A percentile compares a stretch with the other conserved stretches of the same genome.
phyloP scores from a whole-genome alignment of 352 stramenopile species.

The Phytophthora foliorum region DNA sequence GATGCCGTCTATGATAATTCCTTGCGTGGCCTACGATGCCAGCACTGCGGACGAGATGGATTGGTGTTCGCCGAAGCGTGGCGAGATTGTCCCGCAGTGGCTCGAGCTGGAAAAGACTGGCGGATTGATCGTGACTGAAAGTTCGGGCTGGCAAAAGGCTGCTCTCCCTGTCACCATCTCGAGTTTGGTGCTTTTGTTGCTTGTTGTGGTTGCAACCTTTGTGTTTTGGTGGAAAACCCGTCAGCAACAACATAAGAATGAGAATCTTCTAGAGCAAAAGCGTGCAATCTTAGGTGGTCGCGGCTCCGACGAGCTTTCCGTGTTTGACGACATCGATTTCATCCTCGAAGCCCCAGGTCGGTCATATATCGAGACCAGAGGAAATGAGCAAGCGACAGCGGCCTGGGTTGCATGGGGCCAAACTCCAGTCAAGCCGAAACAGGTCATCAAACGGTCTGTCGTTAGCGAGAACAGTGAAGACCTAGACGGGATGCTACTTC shows the following conservation, averaged over 20 bases:
- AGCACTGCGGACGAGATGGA: slow-evolving; percentile 12
- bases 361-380: slow-evolving; percentile 24
- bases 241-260: slow-evolving; percentile 18
- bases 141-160: slow-evolving; percentile 31
- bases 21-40: slow-evolving; percentile 42
- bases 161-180: slow-evolving; percentile 26
- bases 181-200: slow-evolving; percentile 24
- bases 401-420: slow-evolving; percentile 27
- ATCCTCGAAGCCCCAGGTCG: slow-evolving; percentile 26
- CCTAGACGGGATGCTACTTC: slow-evolving; percentile 16
- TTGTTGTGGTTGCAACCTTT: slow-evolving; percentile 15
- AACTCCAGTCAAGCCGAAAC: slow-evolving; percentile 14
- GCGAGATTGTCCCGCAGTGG: slow-evolving; percentile 51
- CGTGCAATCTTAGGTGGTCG: slow-evolving; percentile 29
- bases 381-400: not conserved
- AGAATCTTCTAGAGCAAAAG: slow-evolving; percentile 24
- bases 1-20: slow-evolving; percentile 54
- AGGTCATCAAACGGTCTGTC: not conserved
- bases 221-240: slow-evolving; percentile 25
- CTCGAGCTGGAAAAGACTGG: slow-evolving; percentile 38
- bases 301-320: slow-evolving; percentile 31
- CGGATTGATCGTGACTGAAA: slow-evolving; percentile 2
- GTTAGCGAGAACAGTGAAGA: slow-evolving; percentile 15
- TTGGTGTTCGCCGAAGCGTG: slow-evolving; percentile 44
- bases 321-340: slow-evolving; percentile 42